Base-by-base conservation (phyloP, 1,284 basidiomycete species). In the Trichosporon asahii region DNA sequence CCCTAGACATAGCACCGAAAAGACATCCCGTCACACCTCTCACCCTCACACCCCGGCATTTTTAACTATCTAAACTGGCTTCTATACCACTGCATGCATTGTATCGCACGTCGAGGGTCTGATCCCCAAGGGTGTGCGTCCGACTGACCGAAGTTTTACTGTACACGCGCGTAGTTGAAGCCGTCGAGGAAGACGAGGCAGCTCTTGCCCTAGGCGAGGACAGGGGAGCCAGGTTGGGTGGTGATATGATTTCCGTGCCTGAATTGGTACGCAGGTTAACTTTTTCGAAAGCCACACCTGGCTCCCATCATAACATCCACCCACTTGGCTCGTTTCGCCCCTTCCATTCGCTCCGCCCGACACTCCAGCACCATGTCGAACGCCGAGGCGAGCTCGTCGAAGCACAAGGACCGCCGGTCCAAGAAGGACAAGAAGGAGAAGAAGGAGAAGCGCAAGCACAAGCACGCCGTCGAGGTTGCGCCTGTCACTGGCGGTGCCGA, bases 361-460 rank as follows among this genome's bases (percentile, higher is more conserved):
- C 31, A 6, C 31, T 33, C 31, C 18, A n/a, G 49, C 49, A 53
- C 70, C 49, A 74, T 74, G 73, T 69, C 72, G 60, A 73, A 74
- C 68, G 76, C 74, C 31, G 68, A 72, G 60, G 74, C 74, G 8
- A 74, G 74, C 72, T 76, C 76, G 15, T 78, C 77, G 44, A 67
- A 74, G 49, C 69, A 70, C 65, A 73, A 74, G 67, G 67, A 75
- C 33, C 74, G 72, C 66, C 73, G 71, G 64, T 61, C 57, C 57
- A 37, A 70, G 60, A 72, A 72, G 65, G 15, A 70, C 49, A 73
- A 75, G 65, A 64, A 74, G 64, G 61, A 68, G 61, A 21, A 61
- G 57, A 72, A 74, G 64, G 37, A 67, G 53, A 74, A 75, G 49
- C 49, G 68, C 49, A 72, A 74, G 65, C 67, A 67, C n/a, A 68